Conservation (phyloP, 2,329 filamentous ascomycete genomes). For the Sporothrix brunneoviolacea region DNA sequence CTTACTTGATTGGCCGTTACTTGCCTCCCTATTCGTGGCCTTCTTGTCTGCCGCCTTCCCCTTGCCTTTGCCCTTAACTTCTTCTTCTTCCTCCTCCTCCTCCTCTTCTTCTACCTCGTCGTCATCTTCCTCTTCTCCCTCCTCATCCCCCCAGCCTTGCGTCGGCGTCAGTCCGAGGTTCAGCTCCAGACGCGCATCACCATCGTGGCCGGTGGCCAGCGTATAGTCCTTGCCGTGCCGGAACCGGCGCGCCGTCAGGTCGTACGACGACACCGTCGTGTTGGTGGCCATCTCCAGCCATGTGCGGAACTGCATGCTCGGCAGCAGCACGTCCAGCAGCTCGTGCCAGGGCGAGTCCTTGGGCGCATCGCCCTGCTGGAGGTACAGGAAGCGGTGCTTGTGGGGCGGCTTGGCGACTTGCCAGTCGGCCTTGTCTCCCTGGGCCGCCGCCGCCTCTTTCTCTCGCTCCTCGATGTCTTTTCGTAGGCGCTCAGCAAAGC, state of each 20-base stretch:
- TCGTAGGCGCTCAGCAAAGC: slow-evolving; percentile 67
- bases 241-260: slow-evolving; percentile 81
- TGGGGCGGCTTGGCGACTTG: slow-evolving; percentile 80
- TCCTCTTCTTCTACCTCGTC: slow-evolving; percentile 24
- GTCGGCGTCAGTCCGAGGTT: slow-evolving; percentile 83
- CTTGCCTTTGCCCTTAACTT: slow-evolving; percentile 20
- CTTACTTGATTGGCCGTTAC: neutral
- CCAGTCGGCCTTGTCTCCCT: slow-evolving; percentile 55
- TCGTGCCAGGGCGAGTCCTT: slow-evolving; percentile 61
- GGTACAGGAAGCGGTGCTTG: slow-evolving; percentile 89
- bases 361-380: slow-evolving; percentile 44
- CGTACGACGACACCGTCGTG: slow-evolving; percentile 63
- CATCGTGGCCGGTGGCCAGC: slow-evolving; percentile 76
- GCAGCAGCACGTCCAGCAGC: slow-evolving; percentile 73
- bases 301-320: slow-evolving; percentile 77
- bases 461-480: slow-evolving; percentile 65
- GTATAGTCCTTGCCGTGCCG: slow-evolving; percentile 85
- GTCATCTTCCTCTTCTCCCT: slow-evolving; percentile 39
- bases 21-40: neutral
- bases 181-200: slow-evolving; percentile 74
- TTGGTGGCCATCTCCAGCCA: slow-evolving; percentile 83
- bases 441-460: slow-evolving; percentile 42
- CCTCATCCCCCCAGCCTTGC: slow-evolving; percentile 65
- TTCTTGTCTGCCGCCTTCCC: slow-evolving; percentile 11
- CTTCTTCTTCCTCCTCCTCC: slow-evolving; percentile 11